Base-by-base conservation (phyloP, 257 asterid species). In the Jacaranda mimosifolia region DNA sequence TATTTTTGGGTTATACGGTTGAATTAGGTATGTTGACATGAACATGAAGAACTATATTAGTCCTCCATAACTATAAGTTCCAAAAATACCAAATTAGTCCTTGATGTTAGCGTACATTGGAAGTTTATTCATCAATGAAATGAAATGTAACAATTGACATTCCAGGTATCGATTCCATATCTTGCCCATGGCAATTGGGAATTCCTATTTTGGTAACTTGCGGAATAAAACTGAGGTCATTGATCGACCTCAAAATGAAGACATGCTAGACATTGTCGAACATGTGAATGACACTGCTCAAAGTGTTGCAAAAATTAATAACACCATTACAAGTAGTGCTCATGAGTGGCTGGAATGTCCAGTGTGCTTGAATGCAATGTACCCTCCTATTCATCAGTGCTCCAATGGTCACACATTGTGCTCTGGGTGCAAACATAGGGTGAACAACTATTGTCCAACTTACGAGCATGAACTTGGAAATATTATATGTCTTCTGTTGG, bases 401-500 rank as follows among this genome's bases (percentile, higher is more conserved):
- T 86, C 88, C 84, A 86, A 86, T 63, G 92, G 92, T 57, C 92
- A 88, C 76, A 84, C 92, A 17, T 56, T 88, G 70, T 88, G 92
- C 80, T 88, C 88, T 74, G 83, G 89, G 71, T 87, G 91, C 92
- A 87, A 89, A 72, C 89, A 88, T 51, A 81, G 86, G 81, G 92
- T 87, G 53, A 89, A 86, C 80, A 86, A 87, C 74, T 87, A 91
- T 1, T 90, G 95, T 66, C 95, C 92, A 46, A 90, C 90, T 48
- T 26, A 2, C 2, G 2, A 2, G 32, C 32, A 26, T 26, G 32
- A 26, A 26, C 32, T 26, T 26, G 32, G 32, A 26, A 26, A 26
- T 26, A 26, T 26, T 2, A 79, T 91, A 70, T 90, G 95, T 69
- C 87, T 90, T 73, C 89, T 91, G 43, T 60, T 90, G 75, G 95